These are phyloP conservation scores for Aspergillus novoparasiticus DNA, from an alignment of 2,329 filamentous ascomycete genomes.

Conservation along the genomic window DNA sequence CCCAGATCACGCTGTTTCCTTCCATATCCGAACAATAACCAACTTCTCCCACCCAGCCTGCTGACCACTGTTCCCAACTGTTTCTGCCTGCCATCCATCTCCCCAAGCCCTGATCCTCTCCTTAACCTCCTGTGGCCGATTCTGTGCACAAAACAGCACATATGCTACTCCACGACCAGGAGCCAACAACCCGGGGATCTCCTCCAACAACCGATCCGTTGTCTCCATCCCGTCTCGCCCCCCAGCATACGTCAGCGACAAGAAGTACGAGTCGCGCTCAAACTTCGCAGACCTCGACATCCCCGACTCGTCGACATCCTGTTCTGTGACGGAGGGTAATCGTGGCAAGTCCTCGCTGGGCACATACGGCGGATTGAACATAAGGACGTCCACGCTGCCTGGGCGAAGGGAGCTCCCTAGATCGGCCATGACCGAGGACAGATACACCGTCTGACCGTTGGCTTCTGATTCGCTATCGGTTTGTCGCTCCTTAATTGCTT, in stretches of 20 bases:
- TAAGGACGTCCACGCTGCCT: conserved; percentile 72
- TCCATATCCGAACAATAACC: conserved; percentile 85
- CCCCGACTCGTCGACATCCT: conserved; percentile 29
- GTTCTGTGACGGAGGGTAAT: conserved; percentile 38
- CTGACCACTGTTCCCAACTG: conserved; percentile 79
- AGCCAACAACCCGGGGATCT: conserved; percentile 66
- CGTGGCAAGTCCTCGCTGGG: conserved; percentile 75
- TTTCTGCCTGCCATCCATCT: conserved; percentile 71
- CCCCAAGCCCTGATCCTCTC: conserved; percentile 60
- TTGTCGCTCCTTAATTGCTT: conserved; percentile 48
- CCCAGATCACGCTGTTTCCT: conserved; percentile 29
- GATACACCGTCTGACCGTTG: conserved; percentile 50
- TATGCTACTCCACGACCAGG: conserved; percentile 77
- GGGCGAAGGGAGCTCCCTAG: conserved; percentile 64
- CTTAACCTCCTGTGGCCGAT: conserved; percentile 77
- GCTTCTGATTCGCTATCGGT: background rate
- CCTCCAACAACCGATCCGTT: conserved; percentile 74
- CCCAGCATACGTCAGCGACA: conserved; percentile 86
- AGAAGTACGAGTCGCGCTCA: conserved; percentile 78
- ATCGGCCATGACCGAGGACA: conserved; percentile 72
- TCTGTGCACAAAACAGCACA: conserved; percentile 85
- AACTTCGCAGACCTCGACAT: conserved; percentile 52
- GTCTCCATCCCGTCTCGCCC: conserved; percentile 92
- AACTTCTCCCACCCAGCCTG: conserved; percentile 93
- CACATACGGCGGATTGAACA: conserved; percentile 98